Percentiles rank a stretch among this genome's conserved stretches.
phyloP scores from a whole-genome alignment of 257 asterid genomes.

The Salvia splendens region DNA sequence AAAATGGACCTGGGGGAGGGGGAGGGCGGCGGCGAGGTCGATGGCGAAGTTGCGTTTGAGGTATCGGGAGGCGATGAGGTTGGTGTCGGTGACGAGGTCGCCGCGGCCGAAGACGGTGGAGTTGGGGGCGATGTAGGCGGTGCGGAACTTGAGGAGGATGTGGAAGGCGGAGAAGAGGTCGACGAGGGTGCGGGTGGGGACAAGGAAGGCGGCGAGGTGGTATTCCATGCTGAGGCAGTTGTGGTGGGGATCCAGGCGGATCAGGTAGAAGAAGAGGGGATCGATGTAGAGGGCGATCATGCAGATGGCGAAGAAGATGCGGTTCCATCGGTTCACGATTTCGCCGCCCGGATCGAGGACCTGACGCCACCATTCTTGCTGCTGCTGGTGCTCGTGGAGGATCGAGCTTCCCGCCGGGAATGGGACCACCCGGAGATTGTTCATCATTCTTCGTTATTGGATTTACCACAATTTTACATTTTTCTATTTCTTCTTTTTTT shows the following conservation, averaged over 20 bases:
- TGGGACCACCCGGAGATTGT: conserved; percentile 42
- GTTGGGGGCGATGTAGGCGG: conserved; percentile 61
- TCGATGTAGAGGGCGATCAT: conserved; percentile 74
- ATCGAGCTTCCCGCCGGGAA: conserved; percentile 44
- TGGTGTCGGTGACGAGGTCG: conserved; percentile 65
- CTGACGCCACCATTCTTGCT: conserved; percentile 59
- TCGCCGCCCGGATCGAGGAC: conserved; percentile 78
- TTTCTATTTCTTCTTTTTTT: no score
- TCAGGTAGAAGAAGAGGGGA: conserved; percentile 74
- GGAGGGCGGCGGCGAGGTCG: conserved; percentile 87
- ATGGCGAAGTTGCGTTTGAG: conserved; percentile 60
- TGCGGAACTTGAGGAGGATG: conserved; percentile 72
- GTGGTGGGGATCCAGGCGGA: conserved; percentile 35
- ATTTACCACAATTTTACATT: no score
- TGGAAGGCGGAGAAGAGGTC: conserved; percentile 71
- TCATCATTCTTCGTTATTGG: conserved; percentile 25
- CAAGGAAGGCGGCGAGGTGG: conserved; percentile 43
- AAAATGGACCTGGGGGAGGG: conserved; percentile 68
- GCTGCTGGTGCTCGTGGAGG: conserved; percentile 44
- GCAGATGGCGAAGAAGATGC: conserved; percentile 56
- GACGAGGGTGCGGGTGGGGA: conserved; percentile 50
- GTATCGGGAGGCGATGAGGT: conserved; percentile 58
- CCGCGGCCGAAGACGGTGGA: conserved; percentile 87
- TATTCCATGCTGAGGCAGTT: conserved; percentile 61
- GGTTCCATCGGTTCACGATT: conserved; percentile 65